Base-by-base conservation (phyloP, 805 yeast genomes). In the Cephaloascus fragrans region DNA sequence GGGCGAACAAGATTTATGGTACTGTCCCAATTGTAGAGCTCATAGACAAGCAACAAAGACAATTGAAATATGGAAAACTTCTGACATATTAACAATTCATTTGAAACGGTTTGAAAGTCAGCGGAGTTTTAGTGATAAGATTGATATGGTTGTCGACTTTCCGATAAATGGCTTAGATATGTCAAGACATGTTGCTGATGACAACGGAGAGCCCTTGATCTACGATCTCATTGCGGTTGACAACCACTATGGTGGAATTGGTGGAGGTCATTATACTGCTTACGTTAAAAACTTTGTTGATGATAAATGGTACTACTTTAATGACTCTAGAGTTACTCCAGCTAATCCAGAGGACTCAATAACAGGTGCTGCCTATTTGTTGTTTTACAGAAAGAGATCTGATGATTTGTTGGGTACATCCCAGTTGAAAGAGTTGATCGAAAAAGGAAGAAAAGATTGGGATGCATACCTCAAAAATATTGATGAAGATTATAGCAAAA, bases 181-280 rank as follows among this genome's bases (percentile, higher is more conserved):
- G 69, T 55, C 74, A 1, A 63, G 69, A n/a, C 74, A 77, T 47
- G 69, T 85, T 3, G 61, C 62, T 5, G 54, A 56, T 12, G 63
- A 50, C 35, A 53, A 23, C 43, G 52, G 49, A 3, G 40, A 47
- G 34, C 60, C 57, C 35, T 38, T 53, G n/a, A 53, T 84, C 1
- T 90, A 90, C 57, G 97, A 93, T 54, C 64, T 93, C 44, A 70
- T 85, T 49, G 97, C 93, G 0, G 96, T 93, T 18, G 97, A 89
- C 55, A 93, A 90, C 55, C 98, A 93, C 54, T 88, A 71, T 55
- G 98, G 97, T 37, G 96, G 97, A 1, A 65, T 90, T 16, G 97
- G 97, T 1, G 97, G 97, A 3, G 97, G 98, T 2, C 97, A 93
- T 63, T 90, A 93, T 58, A 93, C 98, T 1, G 84, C 97, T 0